Conservation (phyloP, 441 rosid species). For the Euphorbia schlechtendalii region DNA sequence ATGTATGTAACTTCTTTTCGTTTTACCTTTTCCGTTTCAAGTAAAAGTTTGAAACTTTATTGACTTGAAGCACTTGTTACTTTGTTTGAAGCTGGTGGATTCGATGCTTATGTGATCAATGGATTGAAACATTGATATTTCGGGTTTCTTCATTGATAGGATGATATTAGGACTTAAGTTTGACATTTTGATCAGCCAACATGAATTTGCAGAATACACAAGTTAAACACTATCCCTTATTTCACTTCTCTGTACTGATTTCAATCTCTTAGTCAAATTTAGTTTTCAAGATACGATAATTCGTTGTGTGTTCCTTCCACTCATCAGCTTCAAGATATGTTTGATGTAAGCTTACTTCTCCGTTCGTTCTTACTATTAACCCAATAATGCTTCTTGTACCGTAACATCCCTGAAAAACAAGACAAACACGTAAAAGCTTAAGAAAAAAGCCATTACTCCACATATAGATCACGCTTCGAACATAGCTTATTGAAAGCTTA, state of each 20-base stretch:
- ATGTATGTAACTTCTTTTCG: neutral
- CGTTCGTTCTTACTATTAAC: slow-evolving; percentile 31
- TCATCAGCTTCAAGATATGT: slow-evolving; percentile 38
- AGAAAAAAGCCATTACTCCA: no score
- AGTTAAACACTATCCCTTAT: neutral
- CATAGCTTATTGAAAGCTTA: no score
- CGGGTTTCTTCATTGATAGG: neutral
- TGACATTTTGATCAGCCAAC: no score
- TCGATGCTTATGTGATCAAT: no score
- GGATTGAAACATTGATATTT: no score
- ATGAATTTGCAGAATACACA: no score
- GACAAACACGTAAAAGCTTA: slow-evolving; percentile 8
- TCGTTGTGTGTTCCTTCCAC: slow-evolving; percentile 54
- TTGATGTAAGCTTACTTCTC: slow-evolving; percentile 48
- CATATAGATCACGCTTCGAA: no score
- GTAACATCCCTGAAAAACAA: slow-evolving; percentile 37
- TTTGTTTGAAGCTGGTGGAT: no score
- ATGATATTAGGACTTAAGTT: neutral
- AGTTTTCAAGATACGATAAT: slow-evolving; percentile 30
- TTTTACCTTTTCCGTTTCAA: no score
- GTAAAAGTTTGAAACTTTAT: neutral
- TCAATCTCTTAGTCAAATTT: slow-evolving; percentile 15
- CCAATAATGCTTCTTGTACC: slow-evolving; percentile 55
- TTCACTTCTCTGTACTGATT: neutral
- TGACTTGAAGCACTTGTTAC: neutral